Evolutionary conservation across 164 flowering plant species (phyloP).

Genomic region (Vitis rotundifolia): DNA sequence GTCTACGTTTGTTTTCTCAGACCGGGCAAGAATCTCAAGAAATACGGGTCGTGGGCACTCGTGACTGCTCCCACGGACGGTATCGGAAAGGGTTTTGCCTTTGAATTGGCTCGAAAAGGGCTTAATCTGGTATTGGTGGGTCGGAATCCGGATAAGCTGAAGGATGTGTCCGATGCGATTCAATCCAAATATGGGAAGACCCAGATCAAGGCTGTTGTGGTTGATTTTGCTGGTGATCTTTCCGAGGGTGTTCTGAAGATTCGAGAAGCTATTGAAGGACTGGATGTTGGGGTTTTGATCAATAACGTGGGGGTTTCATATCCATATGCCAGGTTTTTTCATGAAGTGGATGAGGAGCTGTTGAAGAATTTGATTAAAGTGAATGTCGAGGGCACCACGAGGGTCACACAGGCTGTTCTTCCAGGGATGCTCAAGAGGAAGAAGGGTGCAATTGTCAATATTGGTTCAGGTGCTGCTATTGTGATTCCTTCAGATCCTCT

Average conservation of each 20-base stretch:
- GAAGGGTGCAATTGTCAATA: conserved; percentile 89
- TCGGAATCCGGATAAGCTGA: conserved; percentile 67
- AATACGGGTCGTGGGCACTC: conserved; percentile 93
- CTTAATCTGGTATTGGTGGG: conserved; percentile 77
- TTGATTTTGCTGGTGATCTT: conserved; percentile 79
- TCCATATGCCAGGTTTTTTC: conserved; percentile 78
- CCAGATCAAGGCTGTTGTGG: conserved; percentile 66
- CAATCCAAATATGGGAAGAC: conserved; percentile 37
- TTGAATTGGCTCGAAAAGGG: conserved; percentile 75
- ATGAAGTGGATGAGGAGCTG: conserved; percentile 73
- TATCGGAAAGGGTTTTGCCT: conserved; percentile 86
- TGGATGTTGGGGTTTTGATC: conserved; percentile 82
- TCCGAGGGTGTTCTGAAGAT: conserved; percentile 63
- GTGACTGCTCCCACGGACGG: conserved; percentile 95
- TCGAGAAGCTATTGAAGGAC: conserved; percentile 53
- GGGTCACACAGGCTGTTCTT: conserved; percentile 75
- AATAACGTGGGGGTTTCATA: conserved; percentile 85
- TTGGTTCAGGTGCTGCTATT: conserved; percentile 85
- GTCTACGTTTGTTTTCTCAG: conserved; percentile 72
- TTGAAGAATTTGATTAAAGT: conserved; percentile 65
- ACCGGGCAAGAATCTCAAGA: conserved; percentile 72
- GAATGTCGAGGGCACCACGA: conserved; percentile 79
- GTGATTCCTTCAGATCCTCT: conserved; percentile 87
- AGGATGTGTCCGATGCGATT: conserved; percentile 54
- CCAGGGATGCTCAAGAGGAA: conserved; percentile 82